Conservation (phyloP, 495 filamentous ascomycete genomes). For the Penicillium angulare region DNA sequence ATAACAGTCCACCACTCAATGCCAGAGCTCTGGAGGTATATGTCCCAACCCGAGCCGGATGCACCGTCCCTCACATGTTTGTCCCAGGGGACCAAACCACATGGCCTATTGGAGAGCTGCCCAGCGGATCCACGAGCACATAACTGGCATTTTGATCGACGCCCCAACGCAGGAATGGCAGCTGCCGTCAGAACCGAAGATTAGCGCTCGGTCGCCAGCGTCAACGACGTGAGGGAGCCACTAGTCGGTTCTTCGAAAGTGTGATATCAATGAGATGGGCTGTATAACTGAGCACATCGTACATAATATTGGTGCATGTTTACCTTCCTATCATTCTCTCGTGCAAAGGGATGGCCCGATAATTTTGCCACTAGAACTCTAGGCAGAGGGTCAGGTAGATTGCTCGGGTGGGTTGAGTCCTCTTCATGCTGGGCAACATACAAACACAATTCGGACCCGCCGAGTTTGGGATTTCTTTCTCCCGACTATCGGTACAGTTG, state of each 20-base stretch:
- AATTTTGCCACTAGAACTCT: not conserved
- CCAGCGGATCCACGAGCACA: conserved; percentile 3
- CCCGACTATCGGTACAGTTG: no score
- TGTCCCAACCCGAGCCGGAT: conserved; percentile 4
- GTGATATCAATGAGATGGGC: conserved; percentile 7
- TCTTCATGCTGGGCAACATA: no score
- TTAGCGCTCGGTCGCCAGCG: not conserved
- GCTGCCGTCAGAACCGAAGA: not conserved
- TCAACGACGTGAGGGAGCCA: conserved; percentile 12
- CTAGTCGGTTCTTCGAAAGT: conserved; percentile 1
- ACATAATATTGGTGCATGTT: not conserved
- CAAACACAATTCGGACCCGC: no score
- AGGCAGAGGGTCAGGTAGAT: no score
- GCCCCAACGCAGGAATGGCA: conserved; percentile 7
- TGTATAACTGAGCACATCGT: not conserved
- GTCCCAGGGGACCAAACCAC: not conserved
- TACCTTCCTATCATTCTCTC: conserved; percentile 1
- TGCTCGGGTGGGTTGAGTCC: no score
- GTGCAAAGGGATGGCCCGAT: conserved; percentile 5
- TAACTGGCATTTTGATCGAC: conserved; percentile 13
- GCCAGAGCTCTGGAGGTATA: no score
- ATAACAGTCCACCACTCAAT: not conserved
- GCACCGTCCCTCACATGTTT: conserved; percentile 16
- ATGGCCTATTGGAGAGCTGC: conserved; percentile 20
- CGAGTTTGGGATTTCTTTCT: no score